A percentile compares a stretch with the other conserved stretches of the same genome.
Evolutionary conservation across 2,329 filamentous ascomycete genomes (phyloP).

Genomic region (Claviceps pazoutovae): DNA sequence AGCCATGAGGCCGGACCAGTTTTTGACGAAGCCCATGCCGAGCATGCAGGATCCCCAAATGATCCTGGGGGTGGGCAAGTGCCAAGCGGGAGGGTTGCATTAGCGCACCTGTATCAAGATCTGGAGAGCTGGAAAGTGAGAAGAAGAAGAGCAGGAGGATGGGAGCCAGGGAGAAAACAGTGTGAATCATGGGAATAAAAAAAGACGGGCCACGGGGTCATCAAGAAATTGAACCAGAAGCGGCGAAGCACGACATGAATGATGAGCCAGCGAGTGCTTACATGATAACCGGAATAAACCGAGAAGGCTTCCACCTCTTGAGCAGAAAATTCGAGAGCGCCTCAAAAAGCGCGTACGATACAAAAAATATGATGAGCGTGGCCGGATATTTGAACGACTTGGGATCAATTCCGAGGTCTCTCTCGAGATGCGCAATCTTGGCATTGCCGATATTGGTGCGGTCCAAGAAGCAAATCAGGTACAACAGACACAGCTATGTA

Average conservation of each 20-base stretch:
- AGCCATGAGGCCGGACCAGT: slow-evolving; percentile 51
- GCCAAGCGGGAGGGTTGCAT: too few relatives aligned
- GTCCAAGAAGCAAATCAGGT: slow-evolving; percentile 61
- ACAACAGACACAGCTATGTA: slow-evolving; percentile 49
- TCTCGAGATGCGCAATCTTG: slow-evolving; percentile 37
- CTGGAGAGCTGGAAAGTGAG: too few relatives aligned
- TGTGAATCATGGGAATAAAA: too few relatives aligned
- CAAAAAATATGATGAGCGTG: slow-evolving; percentile 71
- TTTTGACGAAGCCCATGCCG: slow-evolving; percentile 51
- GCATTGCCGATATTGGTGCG: slow-evolving; percentile 67
- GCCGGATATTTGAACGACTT: slow-evolving; percentile 55
- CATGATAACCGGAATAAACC: slow-evolving; percentile 78
- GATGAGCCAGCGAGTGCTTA: slow-evolving; percentile 20
- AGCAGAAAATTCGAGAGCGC: slow-evolving; percentile 67
- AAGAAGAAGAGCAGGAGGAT: too few relatives aligned
- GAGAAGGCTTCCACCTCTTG: slow-evolving; percentile 58
- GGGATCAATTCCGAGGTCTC: slow-evolving; percentile 36
- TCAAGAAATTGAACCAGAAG: too few relatives aligned
- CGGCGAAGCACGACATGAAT: not conserved
- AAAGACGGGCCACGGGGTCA: too few relatives aligned
- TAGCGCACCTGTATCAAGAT: too few relatives aligned
- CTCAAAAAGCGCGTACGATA: slow-evolving; percentile 72
- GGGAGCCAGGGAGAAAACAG: too few relatives aligned
- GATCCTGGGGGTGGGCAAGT: slow-evolving; percentile 24
- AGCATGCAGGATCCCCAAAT: slow-evolving; percentile 57